Evolutionary conservation across 768 basidiomycete genomes (phyloP), one percentile per base, ranked within the genome.

Genomic region (Leccinum barrowsii): DNA sequence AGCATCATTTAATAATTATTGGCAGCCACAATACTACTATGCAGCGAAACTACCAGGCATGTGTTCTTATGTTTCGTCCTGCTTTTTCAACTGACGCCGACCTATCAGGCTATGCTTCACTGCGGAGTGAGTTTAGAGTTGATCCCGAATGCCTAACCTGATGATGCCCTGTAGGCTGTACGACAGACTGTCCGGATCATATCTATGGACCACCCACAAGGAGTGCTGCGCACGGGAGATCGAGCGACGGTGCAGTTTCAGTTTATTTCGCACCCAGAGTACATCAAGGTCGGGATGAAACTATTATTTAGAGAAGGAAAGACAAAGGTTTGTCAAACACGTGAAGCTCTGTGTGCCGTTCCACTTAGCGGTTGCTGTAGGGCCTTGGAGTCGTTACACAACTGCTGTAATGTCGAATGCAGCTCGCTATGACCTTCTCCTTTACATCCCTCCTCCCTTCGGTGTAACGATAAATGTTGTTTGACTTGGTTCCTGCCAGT

Each of bases 231-330:
- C 19, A 99, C 96, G 0, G 97, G 97, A 4, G 97, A 99, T 69
- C 84, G 94, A 32, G 92, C 94, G 3, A 94, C 87, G 3, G 93
- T 98, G n/a, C 82, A 84, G 34, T 98, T 98, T 65, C 92, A 98
- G 75, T 96, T 98, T 68, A 91, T 96, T 55, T 87, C 90, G 13
- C 88, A 90, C 55, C 89, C 92, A 0, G 96, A 97, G 77, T 95
- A 87, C 69, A 78, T 98, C 62, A 94, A 95, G 71, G 88, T 87
- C 64, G 95, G 95, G 26, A 92, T 92, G 87, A 93, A 94, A 74
- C 78, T 96, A 22, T 74, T 99, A 12, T 94, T 98, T 72, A 80
- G 96, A 42, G 97, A 98, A 74, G 96, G 95, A 4, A 94, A 93
- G 78, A 97, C 94, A 1, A 98, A 97, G 80, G 94, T 87, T 52